Evolutionary conservation across 768 basidiomycete species (phyloP), one percentile per base, ranked within the genome.

Genomic region (Amanita thiersii): DNA sequence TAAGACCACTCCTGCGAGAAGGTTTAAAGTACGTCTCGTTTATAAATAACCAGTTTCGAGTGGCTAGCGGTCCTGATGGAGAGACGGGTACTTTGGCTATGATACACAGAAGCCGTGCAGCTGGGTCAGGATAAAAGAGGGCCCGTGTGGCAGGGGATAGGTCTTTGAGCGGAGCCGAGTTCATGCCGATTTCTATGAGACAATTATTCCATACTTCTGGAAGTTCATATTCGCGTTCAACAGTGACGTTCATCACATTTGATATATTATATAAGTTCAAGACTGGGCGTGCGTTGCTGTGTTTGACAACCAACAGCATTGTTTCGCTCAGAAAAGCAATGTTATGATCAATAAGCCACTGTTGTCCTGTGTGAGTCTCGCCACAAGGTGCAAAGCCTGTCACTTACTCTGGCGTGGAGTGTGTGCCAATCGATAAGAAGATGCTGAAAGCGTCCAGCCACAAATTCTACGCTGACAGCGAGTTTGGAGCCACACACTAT

Each of bases 61-160:
- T 56, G 49, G 42, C 56, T 53, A 54, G 63, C 40, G 44, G 54
- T 31, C 49, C 26, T 19, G 48, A 60, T 14, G 60, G 59, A 20
- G 61, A 58, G 24, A 56, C 52, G 17, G 61, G 53, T 3, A 65
- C 61, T 41, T 66, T 68, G 25, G 73, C 72, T 21, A 65, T 62
- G 34, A 80, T 48, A 34, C 72, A 64, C 14, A 73, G 62, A 42
- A 77, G 53, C 23, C 76, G 70, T 43, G 63, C 61, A 24, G 65
- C 60, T 5, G 77, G 73, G 48, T 79, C 76, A 25, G 66, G 62
- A 46, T 72, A 73, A 52, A 81, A 81, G n/a, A 79, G 55, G 5
- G 75, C 70, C 34, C 57, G 68, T 2, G 68, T 51, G 20, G 63
- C 56, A 1, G 64, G 55, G 3, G 53, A 40, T 20, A 59, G 44